A percentile compares a stretch with the other conserved stretches of the same genome.
Conservation (phyloP, 371 early-diverging fungal genomes). For the Dichotomocladium elegans region DNA sequence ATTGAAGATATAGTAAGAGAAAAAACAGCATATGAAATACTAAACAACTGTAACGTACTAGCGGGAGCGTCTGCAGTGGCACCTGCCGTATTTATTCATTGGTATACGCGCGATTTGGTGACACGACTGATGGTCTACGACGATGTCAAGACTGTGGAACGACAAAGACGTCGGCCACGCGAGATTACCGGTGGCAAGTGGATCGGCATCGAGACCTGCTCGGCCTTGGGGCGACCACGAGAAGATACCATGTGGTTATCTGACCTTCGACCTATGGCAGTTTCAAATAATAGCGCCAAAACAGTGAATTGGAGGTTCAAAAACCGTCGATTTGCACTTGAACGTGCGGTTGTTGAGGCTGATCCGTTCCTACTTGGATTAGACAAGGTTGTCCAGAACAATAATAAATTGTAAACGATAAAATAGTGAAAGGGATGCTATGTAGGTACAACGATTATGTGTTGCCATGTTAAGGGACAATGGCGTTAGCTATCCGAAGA, state of each 20-base stretch:
- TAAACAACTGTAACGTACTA: constrained; percentile 2
- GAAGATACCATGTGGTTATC: constrained; percentile 34
- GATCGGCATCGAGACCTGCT: constrained; percentile 34
- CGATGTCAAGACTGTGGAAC: constrained; percentile 36
- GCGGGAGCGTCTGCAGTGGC: constrained; percentile 40
- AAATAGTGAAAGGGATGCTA: too few species aligned
- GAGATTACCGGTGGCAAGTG: constrained; percentile 31
- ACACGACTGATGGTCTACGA: constrained; percentile 38
- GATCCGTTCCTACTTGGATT: constrained; percentile 39
- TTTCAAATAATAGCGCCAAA: constrained; percentile 6
- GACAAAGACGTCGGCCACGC: constrained; percentile 30
- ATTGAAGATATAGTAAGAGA: neutral
- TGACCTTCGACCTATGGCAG: too few species aligned
- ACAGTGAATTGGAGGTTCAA: constrained; percentile 26
- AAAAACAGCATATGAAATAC: neutral
- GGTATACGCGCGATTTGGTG: constrained; percentile 33
- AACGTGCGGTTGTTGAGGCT: constrained; percentile 35
- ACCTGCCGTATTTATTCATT: constrained; percentile 40
- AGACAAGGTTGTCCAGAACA: too few species aligned
- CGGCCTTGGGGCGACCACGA: constrained; percentile 26
- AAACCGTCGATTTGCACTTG: constrained; percentile 20
- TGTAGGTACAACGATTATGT: too few species aligned
- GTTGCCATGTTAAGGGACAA: too few species aligned
- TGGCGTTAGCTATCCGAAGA: too few species aligned
- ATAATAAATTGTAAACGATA: too few species aligned